Evolutionary conservation across 257 asterid species (phyloP), one percentile per base, ranked within the genome.

Genomic region (Anisodus tanguticus): DNA sequence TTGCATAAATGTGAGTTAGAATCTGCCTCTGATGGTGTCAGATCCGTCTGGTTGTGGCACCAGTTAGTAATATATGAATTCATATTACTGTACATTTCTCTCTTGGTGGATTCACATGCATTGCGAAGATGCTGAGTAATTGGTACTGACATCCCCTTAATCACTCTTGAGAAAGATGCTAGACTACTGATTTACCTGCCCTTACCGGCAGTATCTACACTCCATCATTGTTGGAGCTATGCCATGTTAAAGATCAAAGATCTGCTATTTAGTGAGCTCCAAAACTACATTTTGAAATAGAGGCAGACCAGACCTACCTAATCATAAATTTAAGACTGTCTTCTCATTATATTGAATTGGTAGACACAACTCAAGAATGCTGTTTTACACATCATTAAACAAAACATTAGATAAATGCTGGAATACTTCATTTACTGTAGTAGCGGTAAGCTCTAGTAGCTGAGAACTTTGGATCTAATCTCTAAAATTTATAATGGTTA

Each of bases 21-120:
- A 76, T 76, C 63, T 53, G 47, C 26, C 1, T 9, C 26, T 76
- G 81, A 26, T 76, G 49, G 12, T 49, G 12, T 74, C 41, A 74
- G 80, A 49, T 43, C 37, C 22, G 47, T 76, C 64, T 76, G 63
- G 64, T 51, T 26, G 45, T 22, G 81, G 49, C 47, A 53, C 11
- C 81, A 26, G 64, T 51, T 51, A 26, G 81, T 51, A 26, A 51
- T 51, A 76, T 51, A 13, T 13, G 63, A 22, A 51, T 51, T 76
- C 47, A 76, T 76, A 8, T 76, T 22, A 26, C 81, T 31, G n/a
- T 26, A 76, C 64, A 51, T 51, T 76, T 76, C 26, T 16, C 8
- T 76, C 81, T 76, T 13, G 64, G 47, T 76, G 63, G 63, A 76
- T 76, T 76, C 63, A 51, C 47, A 54, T 76, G 64, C 81, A 53